phyloP scores from a whole-genome alignment of 805 yeast species.

The Saccharomyces mikatae region DNA sequence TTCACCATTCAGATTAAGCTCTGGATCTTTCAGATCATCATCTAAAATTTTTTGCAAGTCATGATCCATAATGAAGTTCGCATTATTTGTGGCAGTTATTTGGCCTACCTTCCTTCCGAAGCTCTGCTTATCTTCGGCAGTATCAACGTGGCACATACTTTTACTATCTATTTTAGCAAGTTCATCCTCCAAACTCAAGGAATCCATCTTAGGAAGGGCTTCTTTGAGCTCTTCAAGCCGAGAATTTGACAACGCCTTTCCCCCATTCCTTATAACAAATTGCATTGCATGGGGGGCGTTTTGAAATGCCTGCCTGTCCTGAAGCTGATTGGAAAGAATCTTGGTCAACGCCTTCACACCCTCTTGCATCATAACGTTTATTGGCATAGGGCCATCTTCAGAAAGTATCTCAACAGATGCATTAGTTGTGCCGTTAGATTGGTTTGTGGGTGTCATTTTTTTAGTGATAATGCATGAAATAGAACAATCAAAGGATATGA shows the following conservation, averaged over 20 bases:
- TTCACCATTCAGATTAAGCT: conserved; percentile 19
- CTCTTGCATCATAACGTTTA: conserved; percentile 30
- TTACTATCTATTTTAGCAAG: conserved; percentile 10
- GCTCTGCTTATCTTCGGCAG: not conserved
- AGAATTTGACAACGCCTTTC: not conserved
- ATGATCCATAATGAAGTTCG: not conserved
- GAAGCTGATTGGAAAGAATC: conserved; percentile 23
- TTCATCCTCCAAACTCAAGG: conserved; percentile 3
- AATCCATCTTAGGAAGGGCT: not conserved
- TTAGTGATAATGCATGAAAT: not conserved
- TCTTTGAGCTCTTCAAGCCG: not conserved
- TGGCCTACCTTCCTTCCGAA: not conserved
- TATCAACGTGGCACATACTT: conserved; percentile 10
- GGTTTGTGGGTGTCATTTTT: not conserved
- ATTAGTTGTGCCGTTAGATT: not conserved
- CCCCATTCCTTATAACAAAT: conserved; percentile 15
- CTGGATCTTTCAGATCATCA: conserved; percentile 18
- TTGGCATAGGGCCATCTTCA: conserved; percentile 24
- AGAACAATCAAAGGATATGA: not conserved
- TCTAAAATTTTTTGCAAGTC: conserved; percentile 7
- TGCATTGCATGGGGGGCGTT: conserved; percentile 18
- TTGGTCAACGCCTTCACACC: conserved; percentile 29
- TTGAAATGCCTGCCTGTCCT: conserved; percentile 18
- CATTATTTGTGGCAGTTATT: not conserved
- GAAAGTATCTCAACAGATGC: conserved; percentile 21